Conservation (phyloP, 148 eudicot species). For the Vaccinium macrocarpon region DNA sequence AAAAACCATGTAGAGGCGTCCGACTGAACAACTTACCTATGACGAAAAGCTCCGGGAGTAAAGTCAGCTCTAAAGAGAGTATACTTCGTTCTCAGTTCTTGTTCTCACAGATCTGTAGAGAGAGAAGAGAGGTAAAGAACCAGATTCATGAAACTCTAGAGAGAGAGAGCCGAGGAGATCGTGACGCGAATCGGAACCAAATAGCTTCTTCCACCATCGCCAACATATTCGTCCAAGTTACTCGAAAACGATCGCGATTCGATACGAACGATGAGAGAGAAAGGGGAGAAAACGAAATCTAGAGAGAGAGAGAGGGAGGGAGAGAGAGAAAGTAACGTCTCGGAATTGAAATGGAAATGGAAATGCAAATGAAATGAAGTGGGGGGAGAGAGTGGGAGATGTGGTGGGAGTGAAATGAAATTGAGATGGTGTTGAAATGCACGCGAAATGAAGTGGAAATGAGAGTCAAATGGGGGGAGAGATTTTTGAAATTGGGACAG, state of each 20-base stretch:
- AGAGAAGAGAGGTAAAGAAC: neutral
- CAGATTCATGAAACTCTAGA: constrained; percentile 1
- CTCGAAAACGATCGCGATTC: constrained; percentile 12
- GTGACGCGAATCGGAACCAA: constrained; percentile 5
- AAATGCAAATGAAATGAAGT: constrained; percentile 1
- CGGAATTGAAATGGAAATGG: constrained; percentile 1
- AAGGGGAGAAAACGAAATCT: neutral
- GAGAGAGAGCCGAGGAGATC: constrained; percentile 14
- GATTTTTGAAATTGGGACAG: constrained; percentile 12
- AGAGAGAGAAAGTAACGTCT: constrained; percentile 11
- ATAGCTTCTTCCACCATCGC: constrained; percentile 18
- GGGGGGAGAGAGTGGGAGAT: too few species aligned
- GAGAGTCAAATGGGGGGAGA: constrained; percentile 9
- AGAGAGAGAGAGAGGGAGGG: constrained; percentile 8
- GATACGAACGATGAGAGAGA: constrained; percentile 9
- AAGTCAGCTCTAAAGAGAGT: neutral
- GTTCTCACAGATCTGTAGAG: neutral
- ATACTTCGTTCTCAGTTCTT: neutral
- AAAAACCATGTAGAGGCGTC: neutral
- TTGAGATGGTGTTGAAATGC: neutral
- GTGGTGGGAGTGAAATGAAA: neutral
- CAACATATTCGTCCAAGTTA: constrained; percentile 11
- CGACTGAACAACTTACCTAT: neutral
- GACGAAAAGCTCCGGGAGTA: neutral
- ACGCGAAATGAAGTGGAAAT: constrained; percentile 13